Base-by-base conservation (phyloP, 2,329 filamentous ascomycete genomes). In the Calycina herbarum region DNA sequence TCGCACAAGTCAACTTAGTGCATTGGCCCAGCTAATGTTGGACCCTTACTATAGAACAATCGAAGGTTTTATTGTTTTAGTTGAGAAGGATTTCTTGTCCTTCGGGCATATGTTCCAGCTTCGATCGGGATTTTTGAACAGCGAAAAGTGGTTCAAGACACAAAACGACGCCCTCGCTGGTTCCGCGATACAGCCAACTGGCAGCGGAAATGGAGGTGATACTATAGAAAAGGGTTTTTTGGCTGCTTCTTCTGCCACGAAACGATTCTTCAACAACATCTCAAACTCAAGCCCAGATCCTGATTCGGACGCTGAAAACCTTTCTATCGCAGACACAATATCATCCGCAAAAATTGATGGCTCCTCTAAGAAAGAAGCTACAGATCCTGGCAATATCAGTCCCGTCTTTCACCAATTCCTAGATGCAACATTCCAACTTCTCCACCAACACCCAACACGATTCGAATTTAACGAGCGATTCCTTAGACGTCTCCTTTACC, bases 391-490 rank as follows among this genome's bases (percentile, higher is more conserved):
- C 71, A 95, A 98, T 80, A 91, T 96, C 40, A 96, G 93, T 67
- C 95, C 95, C 0, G 92, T 99, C 29, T 99, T 99, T 78, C 95
- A 99, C 73, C 95, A 99, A 75, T 99, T 98, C 78, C 85, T 99
- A 10, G 95, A 98, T 75, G 93, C 93, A 45, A 93, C 92, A 1
- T 98, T 95, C 76, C 95, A 99, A 77, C 83, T 99, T 33, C 80
- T 96, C 29, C 84, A 91, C 67, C 95, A 98, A 76, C 83, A 94
- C 73, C 93, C 93, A 0, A 91, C 87, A 6, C 89, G 94, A 0
- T 99, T 99, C 75, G 94, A 99, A 77, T 99, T 93, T 79, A 98
- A 96, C 71, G 95, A 98, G 76, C 88, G 94, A 4, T 98, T 99
- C 77, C 81, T 99, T 6, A 86, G 93, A 31, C 88, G 95, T 24